Conservation (phyloP, 768 basidiomycete genomes). For the Tylopilus balloui region DNA sequence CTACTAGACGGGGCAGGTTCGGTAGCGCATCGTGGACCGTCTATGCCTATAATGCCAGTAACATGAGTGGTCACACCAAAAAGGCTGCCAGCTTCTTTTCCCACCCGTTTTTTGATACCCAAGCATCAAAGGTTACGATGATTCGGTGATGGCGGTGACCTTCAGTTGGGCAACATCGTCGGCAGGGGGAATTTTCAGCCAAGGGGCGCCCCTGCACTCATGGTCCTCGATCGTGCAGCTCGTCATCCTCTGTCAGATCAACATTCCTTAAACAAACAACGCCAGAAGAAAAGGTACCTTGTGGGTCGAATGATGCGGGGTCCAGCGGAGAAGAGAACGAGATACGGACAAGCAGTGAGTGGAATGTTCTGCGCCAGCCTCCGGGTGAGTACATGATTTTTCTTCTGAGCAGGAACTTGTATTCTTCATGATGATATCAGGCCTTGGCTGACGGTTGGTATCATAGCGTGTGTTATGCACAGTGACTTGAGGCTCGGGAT, state of each 20-base stretch:
- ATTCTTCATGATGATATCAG: constrained; percentile 46
- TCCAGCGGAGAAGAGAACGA: constrained; percentile 53
- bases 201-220: constrained; percentile 56
- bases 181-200: constrained; percentile 63
- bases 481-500: constrained; percentile 1
- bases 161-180: constrained; percentile 59
- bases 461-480: constrained; percentile 2
- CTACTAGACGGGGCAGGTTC: constrained; percentile 51
- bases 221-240: constrained; percentile 52
- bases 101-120: neutral
- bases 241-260: constrained; percentile 48
- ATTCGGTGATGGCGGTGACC: constrained; percentile 52
- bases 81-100: constrained; percentile 33
- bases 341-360: constrained; percentile 62
- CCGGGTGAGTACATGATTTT: neutral
- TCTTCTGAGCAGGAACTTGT: constrained; percentile 42
- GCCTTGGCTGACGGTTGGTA: neutral
- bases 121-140: constrained; percentile 42
- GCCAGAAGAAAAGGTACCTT: constrained; percentile 37
- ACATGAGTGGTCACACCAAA: constrained; percentile 63
- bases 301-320: constrained; percentile 58
- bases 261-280: constrained; percentile 51
- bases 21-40: constrained; percentile 55
- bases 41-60: constrained; percentile 62
- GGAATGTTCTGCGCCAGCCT: neutral